These are phyloP conservation scores for Xylariaceae sp. DNA, from an alignment of 2,329 filamentous ascomycete species.

Conservation along the genomic window DNA sequence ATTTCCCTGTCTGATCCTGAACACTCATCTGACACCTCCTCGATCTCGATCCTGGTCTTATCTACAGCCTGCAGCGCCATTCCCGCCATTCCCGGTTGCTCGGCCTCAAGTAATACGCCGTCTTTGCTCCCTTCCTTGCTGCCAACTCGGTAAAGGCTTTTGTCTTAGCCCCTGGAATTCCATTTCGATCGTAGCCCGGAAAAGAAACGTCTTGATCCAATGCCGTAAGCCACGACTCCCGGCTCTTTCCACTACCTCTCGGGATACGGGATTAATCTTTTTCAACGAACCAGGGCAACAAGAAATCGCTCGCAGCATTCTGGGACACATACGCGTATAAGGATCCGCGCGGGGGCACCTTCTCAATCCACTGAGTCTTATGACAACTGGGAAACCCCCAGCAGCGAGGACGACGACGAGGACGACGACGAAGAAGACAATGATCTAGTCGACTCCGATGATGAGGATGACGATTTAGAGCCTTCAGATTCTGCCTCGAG, in stretches of 20 bases:
- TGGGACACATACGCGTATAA: conserved; percentile 12
- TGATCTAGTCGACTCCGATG: conserved; percentile 26
- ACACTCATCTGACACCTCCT: not conserved
- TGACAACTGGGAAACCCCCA: conserved; percentile 26
- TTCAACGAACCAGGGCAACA: conserved; percentile 8
- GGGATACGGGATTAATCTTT: conserved; percentile 12
- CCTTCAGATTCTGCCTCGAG: conserved; percentile 56
- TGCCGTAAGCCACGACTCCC: conserved; percentile 37
- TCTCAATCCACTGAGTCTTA: conserved; percentile 6
- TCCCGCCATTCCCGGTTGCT: too few species aligned
- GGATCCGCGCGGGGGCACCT: conserved; percentile 5
- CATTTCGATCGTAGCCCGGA: conserved; percentile 43
- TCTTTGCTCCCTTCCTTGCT: conserved; percentile 2
- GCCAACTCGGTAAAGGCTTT: conserved; percentile 2
- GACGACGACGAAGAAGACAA: conserved; percentile 9
- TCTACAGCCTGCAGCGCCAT: too few species aligned
- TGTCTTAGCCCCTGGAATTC: conserved; percentile 32
- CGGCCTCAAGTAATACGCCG: conserved; percentile 2
- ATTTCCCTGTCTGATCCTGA: not conserved
- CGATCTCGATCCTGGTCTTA: too few species aligned
- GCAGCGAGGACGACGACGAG: conserved; percentile 37
- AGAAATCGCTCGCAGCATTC: not conserved
- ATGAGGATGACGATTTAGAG: conserved; percentile 48
- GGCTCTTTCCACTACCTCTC: conserved; percentile 11
- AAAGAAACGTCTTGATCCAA: conserved; percentile 33